These are phyloP conservation scores for Boletales sp. DNA, from an alignment of 768 basidiomycete species.

Conservation along the genomic window DNA sequence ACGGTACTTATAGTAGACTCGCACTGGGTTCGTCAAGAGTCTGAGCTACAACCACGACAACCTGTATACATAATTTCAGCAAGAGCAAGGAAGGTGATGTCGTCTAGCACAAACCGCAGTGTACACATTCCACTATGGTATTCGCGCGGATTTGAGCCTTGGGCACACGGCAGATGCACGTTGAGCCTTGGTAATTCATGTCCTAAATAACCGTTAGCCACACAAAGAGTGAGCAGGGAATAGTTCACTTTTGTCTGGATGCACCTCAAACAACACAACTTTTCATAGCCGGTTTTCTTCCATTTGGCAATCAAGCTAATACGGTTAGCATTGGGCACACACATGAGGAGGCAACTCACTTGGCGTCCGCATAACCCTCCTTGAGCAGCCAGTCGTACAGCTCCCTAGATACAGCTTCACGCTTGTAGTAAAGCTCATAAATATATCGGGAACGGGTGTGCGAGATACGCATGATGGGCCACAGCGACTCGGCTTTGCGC, in stretches of 20 bases:
- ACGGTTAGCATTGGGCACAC: constrained; percentile 4
- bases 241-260: constrained; percentile 81
- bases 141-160: constrained; percentile 89
- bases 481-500: constrained; percentile 85
- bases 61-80: constrained; percentile 43
- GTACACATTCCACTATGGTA: constrained; percentile 92
- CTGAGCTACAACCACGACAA: constrained; percentile 88
- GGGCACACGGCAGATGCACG: constrained; percentile 96
- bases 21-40: constrained; percentile 50
- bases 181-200: constrained; percentile 99
- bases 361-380: constrained; percentile 94
- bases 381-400: constrained; percentile 98
- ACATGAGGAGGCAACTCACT: constrained; percentile 51
- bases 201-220: constrained; percentile 50
- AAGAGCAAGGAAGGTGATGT: neutral
- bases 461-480: constrained; percentile 98
- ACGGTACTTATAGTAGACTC: neutral
- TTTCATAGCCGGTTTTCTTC: constrained; percentile 99
- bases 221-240: neutral
- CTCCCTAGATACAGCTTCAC: constrained; percentile 89
- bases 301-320: constrained; percentile 93
- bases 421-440: constrained; percentile 98
- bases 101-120: constrained; percentile 72
- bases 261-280: constrained; percentile 93
- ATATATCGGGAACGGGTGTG: constrained; percentile 96